Base-by-base conservation (phyloP, 2,329 filamentous ascomycete genomes). In the Talaromyces sp. region DNA sequence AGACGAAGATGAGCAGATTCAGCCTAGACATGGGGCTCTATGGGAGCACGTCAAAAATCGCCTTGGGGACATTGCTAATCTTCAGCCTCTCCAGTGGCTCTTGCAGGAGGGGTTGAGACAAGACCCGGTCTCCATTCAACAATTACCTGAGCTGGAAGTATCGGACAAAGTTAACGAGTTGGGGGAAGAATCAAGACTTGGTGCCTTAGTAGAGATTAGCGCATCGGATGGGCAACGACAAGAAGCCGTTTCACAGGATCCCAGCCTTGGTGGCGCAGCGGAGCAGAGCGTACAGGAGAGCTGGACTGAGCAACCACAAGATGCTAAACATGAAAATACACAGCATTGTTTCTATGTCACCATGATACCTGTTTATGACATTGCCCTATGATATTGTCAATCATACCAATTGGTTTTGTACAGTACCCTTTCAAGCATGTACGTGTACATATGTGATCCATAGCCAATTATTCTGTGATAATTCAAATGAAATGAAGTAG, bases 21-120 rank as follows among this genome's bases (percentile, higher is more conserved):
- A 73, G 27, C n/a, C 72, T 17, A 72, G 72, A 2, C 72, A 75
- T 63, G 71, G 71, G 25, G 68, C 68, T 62, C 58, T 74, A 58
- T 74, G 72, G 73, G 60, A 64, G 25, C 17, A 31, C 4, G 66
- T 68, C 29, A 60, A 60, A 29, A 19, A 34, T 25, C 60, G 56
- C 5, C 54, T 68, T 2, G 56, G 38, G 2, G 56, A 66, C 13
- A 60, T 70, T 11, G 59, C 43, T 29, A 29, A 62, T 4, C 31
- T 22, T 47, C 63, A 65, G 5, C 64, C 71, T 2, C 38, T 74
- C 15, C 64, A 38, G 10, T 69, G 69, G 29, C 65, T 74, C 13
- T 69, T 73, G 34, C 36, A 29, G 17, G 67, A 64, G n/a, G 51
- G 17, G 27, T 65, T 51, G 64, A 22, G 1, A 29, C 40, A 34